Evolutionary conservation across 345 rosid genomes (phyloP).

Genomic region (Syzygium oleosum): DNA sequence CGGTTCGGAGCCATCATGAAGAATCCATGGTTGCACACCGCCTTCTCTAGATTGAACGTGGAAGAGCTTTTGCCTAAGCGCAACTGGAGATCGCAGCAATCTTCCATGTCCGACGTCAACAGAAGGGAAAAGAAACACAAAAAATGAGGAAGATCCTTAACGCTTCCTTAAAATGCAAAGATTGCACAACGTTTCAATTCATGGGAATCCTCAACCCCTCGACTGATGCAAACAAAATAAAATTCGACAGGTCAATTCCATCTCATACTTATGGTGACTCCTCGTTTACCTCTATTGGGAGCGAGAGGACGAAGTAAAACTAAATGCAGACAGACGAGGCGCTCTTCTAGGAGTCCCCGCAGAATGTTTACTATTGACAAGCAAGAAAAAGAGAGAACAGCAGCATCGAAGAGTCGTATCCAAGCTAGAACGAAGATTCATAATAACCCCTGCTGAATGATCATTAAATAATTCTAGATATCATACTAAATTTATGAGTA

Average conservation of each 20-base stretch:
- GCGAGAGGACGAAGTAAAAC: background rate
- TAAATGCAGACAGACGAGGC: background rate
- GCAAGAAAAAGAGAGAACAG: background rate
- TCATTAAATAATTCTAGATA: background rate
- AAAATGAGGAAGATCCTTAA: background rate
- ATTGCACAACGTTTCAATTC: background rate
- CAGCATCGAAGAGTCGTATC: background rate
- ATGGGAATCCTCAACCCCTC: background rate
- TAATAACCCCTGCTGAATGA: background rate
- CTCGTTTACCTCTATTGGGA: background rate
- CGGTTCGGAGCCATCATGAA: slow-evolving; percentile 51
- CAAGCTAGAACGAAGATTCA: background rate
- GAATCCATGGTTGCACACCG: slow-evolving; percentile 18
- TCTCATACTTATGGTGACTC: background rate
- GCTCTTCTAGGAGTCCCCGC: background rate
- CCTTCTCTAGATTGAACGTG: slow-evolving; percentile 27
- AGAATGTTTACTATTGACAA: background rate
- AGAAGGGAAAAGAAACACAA: background rate
- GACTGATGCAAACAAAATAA: background rate
- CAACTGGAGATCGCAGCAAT: background rate
- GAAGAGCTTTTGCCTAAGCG: background rate
- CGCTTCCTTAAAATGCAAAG: background rate
- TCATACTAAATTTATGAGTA: background rate
- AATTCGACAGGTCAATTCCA: background rate
- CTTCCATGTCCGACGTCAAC: background rate